Conservation (phyloP, 257 asterid genomes). For the Solanum sejunctum region DNA sequence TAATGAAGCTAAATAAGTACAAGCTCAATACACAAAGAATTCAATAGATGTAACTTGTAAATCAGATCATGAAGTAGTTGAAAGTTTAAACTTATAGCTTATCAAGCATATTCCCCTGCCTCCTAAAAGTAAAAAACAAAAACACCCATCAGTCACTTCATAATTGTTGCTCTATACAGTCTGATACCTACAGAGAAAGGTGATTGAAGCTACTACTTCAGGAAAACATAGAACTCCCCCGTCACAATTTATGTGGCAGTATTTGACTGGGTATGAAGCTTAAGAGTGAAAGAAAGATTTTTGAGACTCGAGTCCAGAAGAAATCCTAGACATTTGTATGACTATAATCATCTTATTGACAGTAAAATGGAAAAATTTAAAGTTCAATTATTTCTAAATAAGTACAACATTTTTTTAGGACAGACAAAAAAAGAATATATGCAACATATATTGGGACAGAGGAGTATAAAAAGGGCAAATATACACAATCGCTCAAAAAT, state of each 20-base stretch:
- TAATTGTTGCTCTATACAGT: background rate
- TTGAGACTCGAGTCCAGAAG: background rate
- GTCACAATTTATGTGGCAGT: background rate
- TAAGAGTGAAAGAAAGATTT: background rate
- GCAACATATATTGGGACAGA: background rate
- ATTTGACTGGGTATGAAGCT: background rate
- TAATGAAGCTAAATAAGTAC: constrained; percentile 3
- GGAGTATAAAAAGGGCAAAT: background rate
- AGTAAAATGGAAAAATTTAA: background rate
- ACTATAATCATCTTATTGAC: background rate
- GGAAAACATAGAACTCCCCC: background rate
- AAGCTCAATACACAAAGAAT: background rate
- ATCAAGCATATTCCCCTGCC: background rate
- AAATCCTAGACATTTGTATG: background rate
- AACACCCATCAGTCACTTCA: background rate
- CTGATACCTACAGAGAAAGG: background rate
- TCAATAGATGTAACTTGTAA: background rate
- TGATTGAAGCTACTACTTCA: background rate
- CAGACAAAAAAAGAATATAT: background rate
- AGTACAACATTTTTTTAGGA: background rate
- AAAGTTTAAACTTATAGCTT: background rate
- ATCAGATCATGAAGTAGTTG: background rate
- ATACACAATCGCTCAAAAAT: background rate
- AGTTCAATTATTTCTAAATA: background rate
- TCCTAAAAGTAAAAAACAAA: background rate